Evolutionary conservation across 2,329 filamentous ascomycete genomes (phyloP), one percentile per base, ranked within the genome.

Genomic region (Diaporthe capsici): DNA sequence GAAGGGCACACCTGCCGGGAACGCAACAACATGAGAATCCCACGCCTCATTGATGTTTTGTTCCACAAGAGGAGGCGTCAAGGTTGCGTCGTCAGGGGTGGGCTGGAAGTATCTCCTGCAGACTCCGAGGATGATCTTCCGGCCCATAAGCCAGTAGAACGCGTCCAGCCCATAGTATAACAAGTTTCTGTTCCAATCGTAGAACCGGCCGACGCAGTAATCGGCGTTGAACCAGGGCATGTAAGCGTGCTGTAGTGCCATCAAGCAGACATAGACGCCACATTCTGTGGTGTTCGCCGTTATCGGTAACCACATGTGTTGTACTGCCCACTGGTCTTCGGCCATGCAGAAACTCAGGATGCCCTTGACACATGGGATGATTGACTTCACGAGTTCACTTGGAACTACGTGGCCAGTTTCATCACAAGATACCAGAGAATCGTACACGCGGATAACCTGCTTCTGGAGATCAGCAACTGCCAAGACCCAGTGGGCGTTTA

Each of bases 241-340:
- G 12, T 37, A 13, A 22, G 31, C 28, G 13, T 49, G 70, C 25
- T 72, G 70, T 15, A 72, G 20, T 1, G 42, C 70, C 55, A 49
- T 61, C 42, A 72, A 22, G 55, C 70, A 72, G 42, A 72, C 20
- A 2, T 47, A 47, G 42, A 61, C 55, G 10, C 70, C 70, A 60
- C 70, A 72, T 17, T 72, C 70, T 34, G 57, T 49, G 5, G 1
- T 0, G 55, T 20, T 72, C 2, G 0, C 0, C 13, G 5, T 3
- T 5, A 67, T 51, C 22, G 63, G 61, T 4, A 67, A 28, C 28
- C 28, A 67, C 13, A 67, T 37, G 7, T 2, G 9, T 3, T 37
- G 20, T 1, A 67, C 20, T 9, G 10, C 2, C 63, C 63, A 67
- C 22, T 17, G 20, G 20, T 13, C 20, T 67, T 34, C 12, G 3